Conservation (phyloP, 345 rosid species). For the Excoecaria agallocha region DNA sequence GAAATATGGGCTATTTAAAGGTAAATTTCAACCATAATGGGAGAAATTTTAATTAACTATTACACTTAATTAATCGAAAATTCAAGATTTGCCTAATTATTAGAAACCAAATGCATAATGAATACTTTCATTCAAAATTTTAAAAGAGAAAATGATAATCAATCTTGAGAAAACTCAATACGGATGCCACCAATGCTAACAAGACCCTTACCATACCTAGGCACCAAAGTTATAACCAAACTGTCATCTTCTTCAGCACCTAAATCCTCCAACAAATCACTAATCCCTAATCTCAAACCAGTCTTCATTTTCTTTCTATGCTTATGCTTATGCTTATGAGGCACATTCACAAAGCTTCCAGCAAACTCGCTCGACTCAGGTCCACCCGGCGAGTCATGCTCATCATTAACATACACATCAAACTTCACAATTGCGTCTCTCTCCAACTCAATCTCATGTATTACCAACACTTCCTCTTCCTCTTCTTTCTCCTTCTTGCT, state of each 20-base stretch:
- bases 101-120: too few species aligned
- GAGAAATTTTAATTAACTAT: too few species aligned
- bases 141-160: neutral
- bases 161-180: conserved; percentile 36
- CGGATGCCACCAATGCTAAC: conserved; percentile 40
- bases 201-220: conserved; percentile 31
- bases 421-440: conserved; percentile 39
- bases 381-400: conserved; percentile 24
- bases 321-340: conserved; percentile 43
- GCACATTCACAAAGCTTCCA: conserved; percentile 57
- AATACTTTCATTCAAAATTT: too few species aligned
- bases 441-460: conserved; percentile 45
- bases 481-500: conserved; percentile 20
- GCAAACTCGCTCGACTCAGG: conserved; percentile 52
- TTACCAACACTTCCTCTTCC: conserved; percentile 38
- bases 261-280: conserved; percentile 56
- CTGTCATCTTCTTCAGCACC: conserved; percentile 48
- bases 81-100: too few species aligned
- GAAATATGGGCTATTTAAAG: too few species aligned
- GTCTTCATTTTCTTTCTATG: conserved; percentile 43
- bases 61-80: too few species aligned
- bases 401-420: conserved; percentile 52
- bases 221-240: conserved; percentile 50
- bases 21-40: too few species aligned
- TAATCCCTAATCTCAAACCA: conserved; percentile 38